phyloP scores from a whole-genome alignment of 2,329 filamentous ascomycete genomes.

The Diaporthe helianthi region DNA sequence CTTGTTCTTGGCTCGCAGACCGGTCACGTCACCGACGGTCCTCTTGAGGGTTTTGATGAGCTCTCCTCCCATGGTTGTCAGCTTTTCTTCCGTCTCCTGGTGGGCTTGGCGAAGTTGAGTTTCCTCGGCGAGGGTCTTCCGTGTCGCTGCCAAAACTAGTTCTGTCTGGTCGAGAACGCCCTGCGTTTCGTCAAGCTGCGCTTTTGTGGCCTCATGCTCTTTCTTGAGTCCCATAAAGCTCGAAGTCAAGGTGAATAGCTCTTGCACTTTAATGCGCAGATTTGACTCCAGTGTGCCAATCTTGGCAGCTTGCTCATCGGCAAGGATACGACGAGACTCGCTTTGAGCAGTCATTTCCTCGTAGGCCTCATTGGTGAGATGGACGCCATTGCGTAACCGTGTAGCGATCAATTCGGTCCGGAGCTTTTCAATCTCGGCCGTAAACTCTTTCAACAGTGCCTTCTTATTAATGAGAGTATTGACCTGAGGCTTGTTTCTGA shows the following conservation, averaged over 20 bases:
- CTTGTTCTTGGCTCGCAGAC: conserved; percentile 84
- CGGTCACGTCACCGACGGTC: conserved; percentile 81
- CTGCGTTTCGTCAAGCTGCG: conserved; percentile 79
- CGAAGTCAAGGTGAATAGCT: conserved; percentile 84
- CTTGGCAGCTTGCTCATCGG: conserved; percentile 89
- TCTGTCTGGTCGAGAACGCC: conserved; percentile 87
- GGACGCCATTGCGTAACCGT: conserved; percentile 92
- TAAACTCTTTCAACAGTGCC: conserved; percentile 88
- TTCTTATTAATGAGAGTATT: conserved; percentile 94
- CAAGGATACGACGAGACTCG: conserved; percentile 88
- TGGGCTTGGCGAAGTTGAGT: conserved; percentile 82
- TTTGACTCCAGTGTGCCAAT: conserved; percentile 93
- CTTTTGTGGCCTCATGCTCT: conserved; percentile 80
- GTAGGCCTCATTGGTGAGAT: conserved; percentile 85
- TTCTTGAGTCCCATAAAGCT: conserved; percentile 89
- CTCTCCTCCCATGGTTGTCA: conserved; percentile 75
- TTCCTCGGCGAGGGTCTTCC: conserved; percentile 80
- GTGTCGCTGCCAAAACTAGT: conserved; percentile 78
- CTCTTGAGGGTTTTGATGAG: conserved; percentile 79
- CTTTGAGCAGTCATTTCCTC: conserved; percentile 92
- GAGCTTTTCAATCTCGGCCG: conserved; percentile 89
- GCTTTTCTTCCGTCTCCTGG: conserved; percentile 79
- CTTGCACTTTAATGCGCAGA: conserved; percentile 90
- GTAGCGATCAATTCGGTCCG: conserved; percentile 94
- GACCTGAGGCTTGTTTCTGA: conserved; percentile 95